phyloP scores from a whole-genome alignment of 192 early-diverging fungal genomes.

The Dimargaris xerosporica region DNA sequence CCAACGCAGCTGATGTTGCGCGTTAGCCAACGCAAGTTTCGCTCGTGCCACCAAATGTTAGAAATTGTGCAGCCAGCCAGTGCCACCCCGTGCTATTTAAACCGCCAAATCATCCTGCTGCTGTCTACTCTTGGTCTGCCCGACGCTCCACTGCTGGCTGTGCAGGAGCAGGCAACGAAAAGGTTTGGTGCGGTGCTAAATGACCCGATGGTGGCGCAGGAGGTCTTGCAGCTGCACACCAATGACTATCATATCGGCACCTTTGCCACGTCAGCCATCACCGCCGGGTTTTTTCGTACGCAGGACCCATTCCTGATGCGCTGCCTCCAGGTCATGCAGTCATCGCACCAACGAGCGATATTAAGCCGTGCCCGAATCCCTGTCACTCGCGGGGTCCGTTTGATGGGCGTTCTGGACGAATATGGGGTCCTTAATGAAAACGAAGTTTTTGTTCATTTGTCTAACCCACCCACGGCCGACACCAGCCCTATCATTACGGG shows the following conservation, averaged over 20 bases:
- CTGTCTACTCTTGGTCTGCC: constrained; percentile 38
- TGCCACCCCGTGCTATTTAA: constrained; percentile 36
- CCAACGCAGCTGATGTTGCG: constrained; percentile 24
- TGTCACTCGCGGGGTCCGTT: constrained; percentile 32
- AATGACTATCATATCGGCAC: constrained; percentile 27
- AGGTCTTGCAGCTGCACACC: constrained; percentile 22
- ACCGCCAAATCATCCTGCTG: constrained; percentile 48
- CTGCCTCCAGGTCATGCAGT: constrained; percentile 26
- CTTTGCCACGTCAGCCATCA: constrained; percentile 25
- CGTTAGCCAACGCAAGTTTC: constrained; percentile 42
- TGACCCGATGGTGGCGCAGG: constrained; percentile 20
- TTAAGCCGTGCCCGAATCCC: constrained; percentile 35
- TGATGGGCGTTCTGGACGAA: constrained; percentile 42
- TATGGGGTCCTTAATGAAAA: constrained; percentile 20
- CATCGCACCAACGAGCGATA: constrained; percentile 28
- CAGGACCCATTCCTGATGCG: constrained; percentile 29
- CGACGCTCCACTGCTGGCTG: constrained; percentile 33
- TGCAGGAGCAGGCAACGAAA: constrained; percentile 27
- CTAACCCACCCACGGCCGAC: constrained; percentile 13
- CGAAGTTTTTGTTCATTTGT: constrained; percentile 35
- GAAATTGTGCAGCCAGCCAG: constrained; percentile 41
- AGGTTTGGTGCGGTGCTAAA: constrained; percentile 22
- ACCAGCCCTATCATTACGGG: constrained; percentile 21
- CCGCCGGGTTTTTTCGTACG: constrained; percentile 27
- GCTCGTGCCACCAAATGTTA: constrained; percentile 26